Evolutionary conservation across 768 basidiomycete genomes (phyloP).

Genomic region (Mycena pura): DNA sequence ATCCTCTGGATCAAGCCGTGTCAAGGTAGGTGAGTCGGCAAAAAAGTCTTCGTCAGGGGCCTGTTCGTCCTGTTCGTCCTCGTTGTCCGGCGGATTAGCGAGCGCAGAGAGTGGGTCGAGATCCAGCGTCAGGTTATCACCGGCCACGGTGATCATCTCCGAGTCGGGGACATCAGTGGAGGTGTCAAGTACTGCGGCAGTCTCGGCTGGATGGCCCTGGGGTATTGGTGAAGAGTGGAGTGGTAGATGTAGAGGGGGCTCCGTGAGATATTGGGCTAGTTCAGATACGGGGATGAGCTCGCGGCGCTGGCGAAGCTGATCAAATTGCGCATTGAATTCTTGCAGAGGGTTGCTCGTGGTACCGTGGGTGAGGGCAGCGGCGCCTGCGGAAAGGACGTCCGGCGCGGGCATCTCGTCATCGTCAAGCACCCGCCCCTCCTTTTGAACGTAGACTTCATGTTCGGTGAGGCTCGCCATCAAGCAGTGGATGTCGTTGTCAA

Average conservation of each 20-base stretch:
- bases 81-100: no score
- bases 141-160: no score
- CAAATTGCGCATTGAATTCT: background rate
- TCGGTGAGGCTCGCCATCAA: constrained; percentile 27
- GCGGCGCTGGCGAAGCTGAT: background rate
- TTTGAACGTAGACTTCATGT: constrained; percentile 28
- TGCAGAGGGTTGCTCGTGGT: constrained; percentile 2
- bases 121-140: no score
- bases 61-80: no score
- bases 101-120: no score
- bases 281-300: background rate
- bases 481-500: constrained; percentile 36
- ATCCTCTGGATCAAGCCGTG: background rate
- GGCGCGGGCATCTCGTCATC: constrained; percentile 16
- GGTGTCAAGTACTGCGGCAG: no score
- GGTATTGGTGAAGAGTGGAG: background rate
- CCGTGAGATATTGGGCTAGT: background rate
- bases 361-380: constrained; percentile 5
- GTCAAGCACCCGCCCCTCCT: constrained; percentile 27
- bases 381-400: constrained; percentile 20
- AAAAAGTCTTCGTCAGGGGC: background rate
- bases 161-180: no score
- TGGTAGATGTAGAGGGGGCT: background rate
- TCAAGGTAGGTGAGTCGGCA: background rate
- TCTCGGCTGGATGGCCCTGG: no score